Evolutionary conservation across 2,329 filamentous ascomycete genomes (phyloP).

Genomic region (Fusarium brachygibbosum): DNA sequence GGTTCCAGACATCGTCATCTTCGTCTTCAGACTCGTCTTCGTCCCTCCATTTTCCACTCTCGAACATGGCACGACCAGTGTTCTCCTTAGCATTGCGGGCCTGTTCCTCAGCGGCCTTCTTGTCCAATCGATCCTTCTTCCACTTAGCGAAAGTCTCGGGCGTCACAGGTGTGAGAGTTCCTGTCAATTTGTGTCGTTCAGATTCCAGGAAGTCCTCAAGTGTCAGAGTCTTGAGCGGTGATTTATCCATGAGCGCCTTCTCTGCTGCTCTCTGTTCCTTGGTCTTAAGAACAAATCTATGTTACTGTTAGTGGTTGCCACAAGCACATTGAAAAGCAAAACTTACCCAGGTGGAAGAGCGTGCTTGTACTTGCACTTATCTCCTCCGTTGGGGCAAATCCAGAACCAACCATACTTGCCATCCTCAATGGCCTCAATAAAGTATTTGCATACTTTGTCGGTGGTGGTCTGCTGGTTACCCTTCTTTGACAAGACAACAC

Average conservation of each 20-base stretch:
- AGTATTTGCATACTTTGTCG: slow-evolving; percentile 99
- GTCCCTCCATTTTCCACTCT: slow-evolving; percentile 92
- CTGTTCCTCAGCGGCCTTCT: slow-evolving; percentile 95
- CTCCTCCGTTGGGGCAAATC: slow-evolving; percentile 94
- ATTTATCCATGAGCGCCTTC: slow-evolving; percentile 96
- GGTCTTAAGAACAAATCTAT: slow-evolving; percentile 94
- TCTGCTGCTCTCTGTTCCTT: slow-evolving; percentile 96
- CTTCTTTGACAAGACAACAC: slow-evolving; percentile 94
- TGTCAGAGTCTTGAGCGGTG: slow-evolving; percentile 91
- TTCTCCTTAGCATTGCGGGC: slow-evolving; percentile 93
- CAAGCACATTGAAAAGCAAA: background rate
- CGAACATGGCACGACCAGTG: slow-evolving; percentile 93
- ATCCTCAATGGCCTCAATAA: slow-evolving; percentile 97
- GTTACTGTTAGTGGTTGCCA: slow-evolving; percentile 43
- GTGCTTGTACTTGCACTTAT: slow-evolving; percentile 99
- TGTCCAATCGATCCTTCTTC: slow-evolving; percentile 94
- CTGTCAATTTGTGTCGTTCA: slow-evolving; percentile 94
- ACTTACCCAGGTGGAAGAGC: slow-evolving; percentile 92
- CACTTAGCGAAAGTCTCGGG: slow-evolving; percentile 94
- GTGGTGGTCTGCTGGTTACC: slow-evolving; percentile 95
- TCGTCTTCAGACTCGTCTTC: slow-evolving; percentile 73
- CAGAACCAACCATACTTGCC: slow-evolving; percentile 99
- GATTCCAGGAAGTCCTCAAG: slow-evolving; percentile 98
- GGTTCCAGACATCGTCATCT: slow-evolving; percentile 78
- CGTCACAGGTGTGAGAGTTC: slow-evolving; percentile 92